Conservation (phyloP, 768 basidiomycete genomes). For the Tulasnella sp. region DNA sequence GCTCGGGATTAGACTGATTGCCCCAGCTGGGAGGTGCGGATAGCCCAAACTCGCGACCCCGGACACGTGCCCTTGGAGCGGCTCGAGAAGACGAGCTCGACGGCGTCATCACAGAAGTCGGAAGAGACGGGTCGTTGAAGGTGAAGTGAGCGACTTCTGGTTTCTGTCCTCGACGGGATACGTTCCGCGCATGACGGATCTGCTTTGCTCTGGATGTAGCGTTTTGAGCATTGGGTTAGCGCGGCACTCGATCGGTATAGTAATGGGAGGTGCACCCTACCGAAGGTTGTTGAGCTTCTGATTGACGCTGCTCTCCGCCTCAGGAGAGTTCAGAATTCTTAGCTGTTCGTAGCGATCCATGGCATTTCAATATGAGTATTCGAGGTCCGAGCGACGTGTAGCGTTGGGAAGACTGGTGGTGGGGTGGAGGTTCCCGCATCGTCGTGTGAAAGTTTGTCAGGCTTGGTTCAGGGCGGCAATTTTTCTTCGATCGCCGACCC, state of each 20-base stretch:
- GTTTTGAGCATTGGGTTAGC: not conserved
- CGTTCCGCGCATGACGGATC: not conserved
- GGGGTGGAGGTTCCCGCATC: not conserved
- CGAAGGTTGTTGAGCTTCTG: not conserved
- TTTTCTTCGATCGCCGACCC: not conserved
- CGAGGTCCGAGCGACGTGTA: not conserved
- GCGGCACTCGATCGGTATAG: not conserved
- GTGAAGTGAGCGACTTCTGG: not conserved
- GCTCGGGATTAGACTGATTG: not conserved
- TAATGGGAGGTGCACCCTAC: not conserved
- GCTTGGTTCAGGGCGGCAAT: not conserved
- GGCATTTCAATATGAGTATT: not conserved
- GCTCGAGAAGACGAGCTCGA: not conserved
- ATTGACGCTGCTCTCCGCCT: not conserved
- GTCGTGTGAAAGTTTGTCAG: not conserved
- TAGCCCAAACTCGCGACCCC: not conserved
- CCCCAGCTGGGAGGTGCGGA: constrained; percentile 1
- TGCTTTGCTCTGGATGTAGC: not conserved
- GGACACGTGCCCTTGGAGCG: not conserved
- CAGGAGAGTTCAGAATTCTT: not conserved
- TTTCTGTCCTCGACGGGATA: not conserved
- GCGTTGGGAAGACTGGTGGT: not conserved
- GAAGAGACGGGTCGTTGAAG: constrained; percentile 10
- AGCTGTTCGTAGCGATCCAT: not conserved
- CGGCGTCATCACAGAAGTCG: not conserved